Conservation (phyloP, 768 basidiomycete genomes). For the Roridomyces roridus region DNA sequence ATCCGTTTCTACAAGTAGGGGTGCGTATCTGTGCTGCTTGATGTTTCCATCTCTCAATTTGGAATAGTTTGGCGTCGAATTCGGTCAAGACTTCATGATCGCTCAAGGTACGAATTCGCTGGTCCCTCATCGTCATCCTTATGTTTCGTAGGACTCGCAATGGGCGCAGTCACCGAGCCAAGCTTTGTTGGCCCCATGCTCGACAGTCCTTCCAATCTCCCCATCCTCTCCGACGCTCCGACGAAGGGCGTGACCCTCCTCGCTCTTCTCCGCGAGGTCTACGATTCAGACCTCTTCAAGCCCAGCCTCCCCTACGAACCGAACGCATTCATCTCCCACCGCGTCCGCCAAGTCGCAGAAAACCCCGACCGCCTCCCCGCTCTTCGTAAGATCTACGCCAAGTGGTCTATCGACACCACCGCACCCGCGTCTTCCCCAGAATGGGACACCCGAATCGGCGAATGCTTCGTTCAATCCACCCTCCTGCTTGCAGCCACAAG, state of each 20-base stretch:
- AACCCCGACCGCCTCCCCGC: conserved; percentile 37
- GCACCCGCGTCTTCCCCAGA: conserved; percentile 19
- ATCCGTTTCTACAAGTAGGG: conserved; percentile 17
- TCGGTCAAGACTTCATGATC: conserved; percentile 20
- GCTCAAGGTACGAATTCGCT: conserved; percentile 13
- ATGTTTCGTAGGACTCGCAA: conserved; percentile 7
- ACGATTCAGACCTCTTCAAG: conserved; percentile 53
- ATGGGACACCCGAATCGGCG: conserved; percentile 30
- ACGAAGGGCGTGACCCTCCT: conserved; percentile 47
- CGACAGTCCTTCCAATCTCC: conserved; percentile 7
- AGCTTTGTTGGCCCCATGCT: background rate
- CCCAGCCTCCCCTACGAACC: conserved; percentile 62
- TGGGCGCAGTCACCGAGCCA: conserved; percentile 1
- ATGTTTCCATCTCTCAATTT: background rate
- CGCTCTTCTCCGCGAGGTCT: conserved; percentile 55
- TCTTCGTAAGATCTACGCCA: conserved; percentile 40
- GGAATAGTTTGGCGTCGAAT: conserved; percentile 18
- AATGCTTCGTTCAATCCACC: conserved; percentile 42
- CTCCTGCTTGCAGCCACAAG: conserved; percentile 44
- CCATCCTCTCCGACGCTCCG: background rate
- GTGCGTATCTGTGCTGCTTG: background rate
- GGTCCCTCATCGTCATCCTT: background rate
- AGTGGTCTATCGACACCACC: conserved; percentile 37
- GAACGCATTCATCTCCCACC: conserved; percentile 31
- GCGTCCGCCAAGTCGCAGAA: conserved; percentile 31